Conservation (phyloP, 306 rosid genomes). For the Urtica urens region DNA sequence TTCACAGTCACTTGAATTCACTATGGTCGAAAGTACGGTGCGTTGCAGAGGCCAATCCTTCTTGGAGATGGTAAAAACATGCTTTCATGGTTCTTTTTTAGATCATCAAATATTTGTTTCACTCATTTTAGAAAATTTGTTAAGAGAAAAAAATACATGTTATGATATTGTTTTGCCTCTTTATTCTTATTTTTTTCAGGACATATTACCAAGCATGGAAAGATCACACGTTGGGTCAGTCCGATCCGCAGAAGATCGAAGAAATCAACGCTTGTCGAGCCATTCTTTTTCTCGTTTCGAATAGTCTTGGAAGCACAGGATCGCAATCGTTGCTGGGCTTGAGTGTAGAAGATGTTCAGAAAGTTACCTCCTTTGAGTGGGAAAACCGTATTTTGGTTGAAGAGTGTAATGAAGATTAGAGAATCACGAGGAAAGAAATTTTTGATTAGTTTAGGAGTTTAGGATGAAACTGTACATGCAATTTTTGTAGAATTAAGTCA, state of each 20-base stretch:
- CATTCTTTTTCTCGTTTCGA: slow-evolving; percentile 41
- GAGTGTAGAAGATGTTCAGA: slow-evolving; percentile 33
- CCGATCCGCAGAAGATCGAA: slow-evolving; percentile 42
- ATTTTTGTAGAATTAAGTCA: neutral
- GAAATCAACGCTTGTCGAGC: slow-evolving; percentile 65
- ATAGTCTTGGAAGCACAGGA: slow-evolving; percentile 36
- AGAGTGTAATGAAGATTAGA: neutral
- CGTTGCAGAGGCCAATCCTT: slow-evolving; percentile 72
- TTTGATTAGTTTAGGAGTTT: neutral
- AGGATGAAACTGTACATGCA: neutral
- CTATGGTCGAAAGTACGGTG: slow-evolving; percentile 40
- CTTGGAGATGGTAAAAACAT: slow-evolving; percentile 99
- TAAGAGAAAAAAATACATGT: neutral
- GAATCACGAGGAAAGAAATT: neutral
- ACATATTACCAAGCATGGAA: slow-evolving; percentile 59
- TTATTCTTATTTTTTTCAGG: slow-evolving; percentile 24
- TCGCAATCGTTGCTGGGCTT: slow-evolving; percentile 30
- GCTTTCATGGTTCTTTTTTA: too few relatives aligned
- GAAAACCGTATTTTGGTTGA: slow-evolving; percentile 35
- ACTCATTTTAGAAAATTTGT: neutral
- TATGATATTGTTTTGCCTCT: neutral
- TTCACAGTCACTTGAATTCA: slow-evolving; percentile 31
- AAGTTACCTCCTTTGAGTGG: slow-evolving; percentile 46
- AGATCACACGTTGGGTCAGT: slow-evolving; percentile 34
- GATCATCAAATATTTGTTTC: neutral